Evolutionary conservation across 2,329 filamentous ascomycete genomes (phyloP), one percentile per base, ranked within the genome.

Genomic region (Fusarium scirpi): DNA sequence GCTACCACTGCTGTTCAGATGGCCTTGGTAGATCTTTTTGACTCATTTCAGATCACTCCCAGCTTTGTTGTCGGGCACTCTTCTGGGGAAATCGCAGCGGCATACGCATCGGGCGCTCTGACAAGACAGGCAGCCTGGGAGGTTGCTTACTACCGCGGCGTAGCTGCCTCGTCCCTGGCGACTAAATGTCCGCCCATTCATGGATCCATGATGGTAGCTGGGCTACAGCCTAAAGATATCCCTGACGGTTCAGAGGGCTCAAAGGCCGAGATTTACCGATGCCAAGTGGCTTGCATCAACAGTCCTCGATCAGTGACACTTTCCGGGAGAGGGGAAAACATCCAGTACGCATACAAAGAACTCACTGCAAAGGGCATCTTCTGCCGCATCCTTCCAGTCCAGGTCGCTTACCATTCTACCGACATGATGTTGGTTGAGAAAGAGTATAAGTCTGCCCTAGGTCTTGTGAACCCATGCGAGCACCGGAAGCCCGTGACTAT

Each of bases 71-170:
- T 84, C 10, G 83, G 83, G 1, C 83, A 85, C 65, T 85, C 83
- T 1, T 85, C 83, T 1, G 83, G 83, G 4, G 83, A 85, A 57
- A 81, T 85, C 32, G 83, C 82, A 1, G 83, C 83, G 9, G 82
- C 83, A 1, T 83, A 81, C 57, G 81, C 83, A 11, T 76, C 74
- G 1, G 80, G 78, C 0, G 76, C 77, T 18, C 74, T 85, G 22
- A 76, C 78, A 4, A 74, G 76, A 22, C 72, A 80, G 49, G 74
- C 75, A 8, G 83, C 83, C 7, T 84, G 82, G 80, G 74, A 79
- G 47, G 76, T 83, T 32, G 80, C 83, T 5, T 84, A 82, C 62
- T 77, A 79, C 24, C 81, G 83, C 13, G 83, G 83, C 4, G 65
- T 79, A 20, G 76, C 74, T 46, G 78, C 80, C 6, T 74, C 75